These are phyloP conservation scores for Urochloa ruziziensis DNA, from an alignment of 176 grass and related monocot genomes.

Conservation along the genomic window DNA sequence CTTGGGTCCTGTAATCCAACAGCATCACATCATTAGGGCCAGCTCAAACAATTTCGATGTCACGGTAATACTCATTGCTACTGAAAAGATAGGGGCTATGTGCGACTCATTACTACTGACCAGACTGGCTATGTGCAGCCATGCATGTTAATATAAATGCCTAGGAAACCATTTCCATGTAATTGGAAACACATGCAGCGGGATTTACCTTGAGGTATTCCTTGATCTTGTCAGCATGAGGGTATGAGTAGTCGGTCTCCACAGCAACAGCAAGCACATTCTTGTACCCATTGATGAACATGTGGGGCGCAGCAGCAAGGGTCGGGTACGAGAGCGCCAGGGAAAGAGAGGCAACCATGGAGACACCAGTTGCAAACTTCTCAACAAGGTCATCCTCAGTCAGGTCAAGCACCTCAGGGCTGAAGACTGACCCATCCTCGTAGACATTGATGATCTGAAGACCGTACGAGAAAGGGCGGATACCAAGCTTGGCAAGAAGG, in stretches of 20 bases:
- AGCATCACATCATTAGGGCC: neutral
- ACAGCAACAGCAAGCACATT: conserved; percentile 80
- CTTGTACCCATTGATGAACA: conserved; percentile 90
- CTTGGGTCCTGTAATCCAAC: conserved; percentile 54
- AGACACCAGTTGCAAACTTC: conserved; percentile 64
- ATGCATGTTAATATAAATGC: neutral
- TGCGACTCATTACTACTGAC: no score
- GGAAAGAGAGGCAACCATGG: conserved; percentile 69
- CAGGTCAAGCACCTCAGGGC: conserved; percentile 85
- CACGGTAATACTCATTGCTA: neutral
- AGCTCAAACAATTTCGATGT: neutral
- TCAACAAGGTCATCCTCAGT: conserved; percentile 59
- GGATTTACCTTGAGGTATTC: conserved; percentile 75
- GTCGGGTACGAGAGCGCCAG: conserved; percentile 74
- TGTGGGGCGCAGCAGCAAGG: conserved; percentile 70
- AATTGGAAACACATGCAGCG: neutral
- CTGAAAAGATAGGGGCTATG: no score
- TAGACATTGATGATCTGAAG: conserved; percentile 63
- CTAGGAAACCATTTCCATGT: neutral
- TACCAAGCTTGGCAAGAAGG: conserved; percentile 70
- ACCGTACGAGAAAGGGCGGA: conserved; percentile 80
- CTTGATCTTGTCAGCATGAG: conserved; percentile 79
- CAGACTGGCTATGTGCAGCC: neutral
- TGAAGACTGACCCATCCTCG: conserved; percentile 73
- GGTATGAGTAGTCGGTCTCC: conserved; percentile 69